Base-by-base conservation (phyloP, 2,329 filamentous ascomycete species). In the Xylariaceae sp. region DNA sequence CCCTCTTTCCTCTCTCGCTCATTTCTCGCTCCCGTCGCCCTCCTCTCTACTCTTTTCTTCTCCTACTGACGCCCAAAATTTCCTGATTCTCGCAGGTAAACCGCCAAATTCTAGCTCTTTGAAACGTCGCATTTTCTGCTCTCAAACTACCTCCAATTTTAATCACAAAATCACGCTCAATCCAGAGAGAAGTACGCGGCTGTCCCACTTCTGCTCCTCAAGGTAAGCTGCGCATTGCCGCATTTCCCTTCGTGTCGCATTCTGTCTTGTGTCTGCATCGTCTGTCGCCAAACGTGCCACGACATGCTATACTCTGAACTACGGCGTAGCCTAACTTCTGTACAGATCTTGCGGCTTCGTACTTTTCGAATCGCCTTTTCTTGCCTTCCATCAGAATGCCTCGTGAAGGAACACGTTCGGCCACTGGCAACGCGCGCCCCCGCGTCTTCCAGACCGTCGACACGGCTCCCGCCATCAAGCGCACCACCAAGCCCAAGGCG, bases 401-500 rank as follows among this genome's bases (percentile, higher is more conserved):
- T 50, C 68, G 68, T 54, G 69, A 71, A 63, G 69, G 69, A 50
- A 73, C 69, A 38, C 68, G 69, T 57, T 74, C 71, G 34, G 59
- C 61, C 51, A 74, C 70, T 24, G 70, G 70, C 65, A 67, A 70
- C 61, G 68, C 69, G 47, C 68, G 66, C 57, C 72, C 73, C 45
- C 70, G 73, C 54, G 60, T 75, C 56, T 67, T 75, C 55, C 57
- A 63, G 43, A 60, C 65, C 31, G 55, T 74, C 53, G 70, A 74
- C 55, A 69, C 68, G 11, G 62, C 59, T 30, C 69, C 69, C 16
- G 59, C 61, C 44, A 65, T 69, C 54, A 65, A 64, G 60, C 65
- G 67, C 52, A 63, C 52, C 34, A 51, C 50, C 40, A 60, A 59
- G 50, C 52, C 57, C 30, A 59, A 52, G 52, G 54, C 53, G 24